Base-by-base conservation (phyloP, 306 rosid species). In the Ceratonia siliqua region DNA sequence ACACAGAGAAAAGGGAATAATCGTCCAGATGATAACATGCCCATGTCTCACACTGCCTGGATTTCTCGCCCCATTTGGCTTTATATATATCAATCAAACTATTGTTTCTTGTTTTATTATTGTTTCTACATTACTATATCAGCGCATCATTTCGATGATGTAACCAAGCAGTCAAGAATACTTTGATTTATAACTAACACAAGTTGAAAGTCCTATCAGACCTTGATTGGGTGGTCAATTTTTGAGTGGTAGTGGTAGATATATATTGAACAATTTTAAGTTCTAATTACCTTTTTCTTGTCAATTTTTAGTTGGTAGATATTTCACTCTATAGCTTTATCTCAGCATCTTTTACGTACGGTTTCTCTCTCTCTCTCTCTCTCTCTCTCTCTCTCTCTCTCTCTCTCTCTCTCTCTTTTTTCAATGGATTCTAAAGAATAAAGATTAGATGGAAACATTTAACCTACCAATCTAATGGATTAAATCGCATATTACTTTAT, bases 1-100 rank as follows among this genome's bases (percentile, higher is more conserved):
- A 68, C 4, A 64, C 71, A 77, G 73, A 74, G 79, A 75, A 85
- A 84, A 83, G 82, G 82, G 86, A 78, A 85, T 83, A 85, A 83
- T 81, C 84, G 85, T 79, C 84, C 86, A 14, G 21, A 78, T 79
- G 81, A 81, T 68, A 81, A 77, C 79, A 73, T 73, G 77, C 20
- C 49, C 49, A 71, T 42, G 70, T 57, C 64, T 74, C 79, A 35
- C 21, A 70, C 66, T 78, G 81, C 43, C 77, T 79, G 67, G 59
- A 78, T 81, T 65, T 75, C 70, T 58, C 30, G 8, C 82, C 84
- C 84, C 83, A 81, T 79, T 75, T 70, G 72, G 45, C 57, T 53
- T 74, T 75, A n/a, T 45, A 28, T 62, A 27, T 18, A 2, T 65
- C 50, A 20, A 58, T 73, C 41, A 38, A 58, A 71, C 62, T 79